phyloP scores from a whole-genome alignment of 306 rosid species.

The Acacia acuminata region DNA sequence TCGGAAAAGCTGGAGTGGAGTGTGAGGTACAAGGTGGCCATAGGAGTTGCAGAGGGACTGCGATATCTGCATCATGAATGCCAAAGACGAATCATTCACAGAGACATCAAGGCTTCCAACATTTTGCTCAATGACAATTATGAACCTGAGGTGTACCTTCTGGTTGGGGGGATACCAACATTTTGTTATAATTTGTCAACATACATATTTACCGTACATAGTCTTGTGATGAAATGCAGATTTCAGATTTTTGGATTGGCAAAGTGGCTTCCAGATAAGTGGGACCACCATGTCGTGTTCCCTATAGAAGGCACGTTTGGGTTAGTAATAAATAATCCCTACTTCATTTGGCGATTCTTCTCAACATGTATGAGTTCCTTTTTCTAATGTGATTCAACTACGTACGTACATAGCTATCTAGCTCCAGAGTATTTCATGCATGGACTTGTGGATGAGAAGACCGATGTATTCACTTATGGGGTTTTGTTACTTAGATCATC shows the following conservation, averaged over 20 bases:
- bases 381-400: slow-evolving; percentile 7
- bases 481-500: slow-evolving; percentile 70
- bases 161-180: not conserved
- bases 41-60: slow-evolving; percentile 76
- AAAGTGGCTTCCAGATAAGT: slow-evolving; percentile 89
- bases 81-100: slow-evolving; percentile 81
- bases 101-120: slow-evolving; percentile 92
- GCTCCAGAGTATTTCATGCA: slow-evolving; percentile 94
- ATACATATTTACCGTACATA: not conserved
- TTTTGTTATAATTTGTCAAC: not conserved
- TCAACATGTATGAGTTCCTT: not conserved
- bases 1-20: slow-evolving; percentile 60
- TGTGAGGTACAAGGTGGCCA: slow-evolving; percentile 68
- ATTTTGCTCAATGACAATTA: slow-evolving; percentile 50
- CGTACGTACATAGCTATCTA: slow-evolving; percentile 55
- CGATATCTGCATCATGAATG: slow-evolving; percentile 80
- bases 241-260: slow-evolving; percentile 91
- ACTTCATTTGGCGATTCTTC: not conserved
- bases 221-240: slow-evolving; percentile 41
- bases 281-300: slow-evolving; percentile 83
- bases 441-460: slow-evolving; percentile 79
- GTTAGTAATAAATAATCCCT: slow-evolving; percentile 36
- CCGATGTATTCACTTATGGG: slow-evolving; percentile 77
- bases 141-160: slow-evolving; percentile 61
- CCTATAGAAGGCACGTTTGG: slow-evolving; percentile 96